These are phyloP conservation scores for Rhynchosporium secalis DNA, from an alignment of 2,329 filamentous ascomycete species.

Conservation along the genomic window DNA sequence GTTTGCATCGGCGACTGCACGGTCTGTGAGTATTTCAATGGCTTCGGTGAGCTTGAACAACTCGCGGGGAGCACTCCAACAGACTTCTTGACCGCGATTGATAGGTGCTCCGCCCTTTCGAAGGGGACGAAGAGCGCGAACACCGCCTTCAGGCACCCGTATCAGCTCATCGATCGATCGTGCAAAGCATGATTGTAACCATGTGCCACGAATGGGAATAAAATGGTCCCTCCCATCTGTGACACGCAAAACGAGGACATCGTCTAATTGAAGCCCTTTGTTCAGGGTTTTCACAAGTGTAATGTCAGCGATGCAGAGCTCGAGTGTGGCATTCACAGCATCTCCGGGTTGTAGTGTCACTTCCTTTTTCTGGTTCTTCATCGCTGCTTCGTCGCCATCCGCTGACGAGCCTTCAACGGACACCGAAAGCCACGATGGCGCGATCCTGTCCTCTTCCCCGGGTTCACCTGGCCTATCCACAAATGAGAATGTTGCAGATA, in stretches of 20 bases:
- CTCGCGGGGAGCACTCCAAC: slow-evolving; percentile 82
- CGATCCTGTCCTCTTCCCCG: slow-evolving; percentile 44
- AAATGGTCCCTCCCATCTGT: slow-evolving; percentile 87
- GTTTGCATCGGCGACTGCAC: slow-evolving; percentile 59
- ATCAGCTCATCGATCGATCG: slow-evolving; percentile 87
- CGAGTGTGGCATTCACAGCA: slow-evolving; percentile 69
- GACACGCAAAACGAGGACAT: slow-evolving; percentile 84
- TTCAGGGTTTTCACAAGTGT: slow-evolving; percentile 71
- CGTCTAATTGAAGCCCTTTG: slow-evolving; percentile 69
- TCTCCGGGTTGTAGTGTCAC: slow-evolving; percentile 83
- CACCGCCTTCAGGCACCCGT: slow-evolving; percentile 80
- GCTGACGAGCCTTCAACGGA: slow-evolving; percentile 58
- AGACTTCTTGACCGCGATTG: slow-evolving; percentile 55
- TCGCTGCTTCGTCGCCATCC: slow-evolving; percentile 29
- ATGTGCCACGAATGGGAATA: slow-evolving; percentile 73
- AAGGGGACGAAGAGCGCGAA: slow-evolving; percentile 51
- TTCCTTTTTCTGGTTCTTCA: slow-evolving; percentile 29
- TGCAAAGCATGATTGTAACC: slow-evolving; percentile 81
- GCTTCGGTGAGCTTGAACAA: slow-evolving; percentile 86
- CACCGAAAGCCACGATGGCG: slow-evolving; percentile 70
- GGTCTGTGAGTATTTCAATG: slow-evolving; percentile 59
- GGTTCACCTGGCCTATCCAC: slow-evolving; percentile 70
- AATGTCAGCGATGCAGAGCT: slow-evolving; percentile 64
- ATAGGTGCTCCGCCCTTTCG: slow-evolving; percentile 26
- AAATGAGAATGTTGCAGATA: slow-evolving; percentile 77